Conservation (phyloP, 2,329 filamentous ascomycete genomes). For the Colletotrichum sp. region DNA sequence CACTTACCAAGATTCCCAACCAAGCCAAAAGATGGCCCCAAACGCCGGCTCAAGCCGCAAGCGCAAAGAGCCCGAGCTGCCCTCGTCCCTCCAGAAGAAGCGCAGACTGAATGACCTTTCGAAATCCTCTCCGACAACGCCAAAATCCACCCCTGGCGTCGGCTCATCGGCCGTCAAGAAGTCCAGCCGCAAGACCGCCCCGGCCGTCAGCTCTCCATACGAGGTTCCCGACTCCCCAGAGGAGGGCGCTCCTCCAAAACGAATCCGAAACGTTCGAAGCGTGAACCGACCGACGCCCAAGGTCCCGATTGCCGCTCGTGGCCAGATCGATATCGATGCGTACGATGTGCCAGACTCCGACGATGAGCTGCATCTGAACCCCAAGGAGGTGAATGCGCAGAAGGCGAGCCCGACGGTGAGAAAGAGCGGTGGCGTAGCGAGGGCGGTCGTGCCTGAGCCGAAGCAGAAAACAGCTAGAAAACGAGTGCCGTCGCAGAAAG, state of each 20-base stretch:
- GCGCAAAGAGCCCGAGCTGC: conserved; percentile 3
- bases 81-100: conserved; percentile 14
- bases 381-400: not conserved
- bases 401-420: conserved; percentile 12
- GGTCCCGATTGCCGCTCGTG: conserved; percentile 7
- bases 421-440: not conserved
- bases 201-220: conserved; percentile 4
- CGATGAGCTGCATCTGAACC: conserved; percentile 19
- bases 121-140: conserved; percentile 32
- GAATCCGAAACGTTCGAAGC: conserved; percentile 14
- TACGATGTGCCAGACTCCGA: conserved; percentile 29
- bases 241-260: conserved; percentile 20
- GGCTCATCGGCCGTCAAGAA: not conserved
- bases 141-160: conserved; percentile 20
- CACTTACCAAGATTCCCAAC: not conserved
- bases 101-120: conserved; percentile 33
- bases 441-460: not conserved
- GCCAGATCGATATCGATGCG: not conserved
- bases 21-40: not conserved
- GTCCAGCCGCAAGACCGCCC: not conserved
- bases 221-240: conserved; percentile 28
- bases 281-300: conserved; percentile 13
- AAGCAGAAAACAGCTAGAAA: not conserved
- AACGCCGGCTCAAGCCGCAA: conserved; percentile 8
- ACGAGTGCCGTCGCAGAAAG: not conserved